Conservation (phyloP, 257 asterid genomes). For the Ligustrum vulgare region DNA sequence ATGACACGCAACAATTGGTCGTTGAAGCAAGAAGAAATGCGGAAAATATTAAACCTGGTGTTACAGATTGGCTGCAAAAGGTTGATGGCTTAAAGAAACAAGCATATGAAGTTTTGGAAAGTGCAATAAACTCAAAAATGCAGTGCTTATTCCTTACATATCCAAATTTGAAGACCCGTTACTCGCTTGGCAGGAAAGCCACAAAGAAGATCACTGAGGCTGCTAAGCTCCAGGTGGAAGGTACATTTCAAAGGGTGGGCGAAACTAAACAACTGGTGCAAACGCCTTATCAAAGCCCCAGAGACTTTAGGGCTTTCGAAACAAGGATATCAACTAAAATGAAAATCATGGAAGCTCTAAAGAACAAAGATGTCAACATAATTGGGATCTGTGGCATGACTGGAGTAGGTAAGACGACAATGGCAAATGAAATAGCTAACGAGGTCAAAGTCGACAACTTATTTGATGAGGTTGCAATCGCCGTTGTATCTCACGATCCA, state of each 20-base stretch:
- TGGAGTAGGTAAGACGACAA: background rate
- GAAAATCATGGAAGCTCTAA: background rate
- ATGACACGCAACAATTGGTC: conserved; percentile 1
- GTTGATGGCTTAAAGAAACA: background rate
- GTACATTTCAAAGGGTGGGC: background rate
- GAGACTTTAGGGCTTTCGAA: background rate
- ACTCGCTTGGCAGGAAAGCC: conserved; percentile 15
- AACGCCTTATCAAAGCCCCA: background rate
- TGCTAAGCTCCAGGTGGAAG: background rate
- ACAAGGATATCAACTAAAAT: background rate
- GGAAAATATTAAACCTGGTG: background rate
- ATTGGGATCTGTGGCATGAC: background rate
- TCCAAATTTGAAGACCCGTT: background rate
- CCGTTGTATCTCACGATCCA: background rate
- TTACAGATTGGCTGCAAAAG: conserved; percentile 7
- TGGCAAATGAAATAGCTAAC: background rate
- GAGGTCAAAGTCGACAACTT: background rate
- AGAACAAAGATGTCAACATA: background rate
- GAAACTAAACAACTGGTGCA: background rate
- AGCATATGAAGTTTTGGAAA: background rate
- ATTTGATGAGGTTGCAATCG: conserved; percentile 21
- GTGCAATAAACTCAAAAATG: background rate
- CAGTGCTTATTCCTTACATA: background rate
- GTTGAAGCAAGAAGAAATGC: background rate
- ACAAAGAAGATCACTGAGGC: background rate